Base-by-base conservation (phyloP, 345 rosid genomes). In the Hibiscus trionum region DNA sequence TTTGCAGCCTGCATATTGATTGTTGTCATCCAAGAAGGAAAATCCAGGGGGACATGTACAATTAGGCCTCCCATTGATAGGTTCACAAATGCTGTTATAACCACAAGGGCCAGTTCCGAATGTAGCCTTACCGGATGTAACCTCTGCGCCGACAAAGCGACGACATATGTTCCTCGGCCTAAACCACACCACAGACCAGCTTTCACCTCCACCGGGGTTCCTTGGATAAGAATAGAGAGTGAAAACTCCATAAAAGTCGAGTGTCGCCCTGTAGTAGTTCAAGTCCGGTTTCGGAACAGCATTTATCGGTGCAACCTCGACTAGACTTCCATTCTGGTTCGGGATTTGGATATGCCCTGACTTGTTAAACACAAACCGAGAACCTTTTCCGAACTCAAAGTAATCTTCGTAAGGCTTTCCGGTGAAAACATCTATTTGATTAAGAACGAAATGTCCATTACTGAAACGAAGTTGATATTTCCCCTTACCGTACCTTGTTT, bases 91-190 rank as follows among this genome's bases (percentile, higher is more conserved):
- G 67, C 75, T 72, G 69, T 72, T 72, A 58, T 61, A 61, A 16
- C 75, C 75, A 7, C 75, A 72, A 33, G 75, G 68, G 0, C 75
- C 75, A n/a, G 14, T 72, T 26, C 75, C 75, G 50, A 31, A 67
- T 0, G 26, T 52, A 61, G 17, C 6, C 24, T 2, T 15, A 5
- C 24, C 53, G 0, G 53, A n/a, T 27, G 7, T 19, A 39, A 2
- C 0, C n/a, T 14, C 1, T 3, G 53, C 12, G 4, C 31, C n/a
- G 5, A 42, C 10, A 31, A 49, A 72, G n/a, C 10, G 11, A 26
- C 19, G 4, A 14, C 75, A 72, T 8, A 72, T 72, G 21, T 72
- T 24, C 24, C 4, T 29, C 0, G 55, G 74, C 49, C 35, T n/a
- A 24, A n/a, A 46, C 74, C 74, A 60, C 58, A 49, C 11, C 8